These are phyloP conservation scores for Dictyostelium firmibasis DNA, from an alignment of 78 protist species.

Conservation along the genomic window DNA sequence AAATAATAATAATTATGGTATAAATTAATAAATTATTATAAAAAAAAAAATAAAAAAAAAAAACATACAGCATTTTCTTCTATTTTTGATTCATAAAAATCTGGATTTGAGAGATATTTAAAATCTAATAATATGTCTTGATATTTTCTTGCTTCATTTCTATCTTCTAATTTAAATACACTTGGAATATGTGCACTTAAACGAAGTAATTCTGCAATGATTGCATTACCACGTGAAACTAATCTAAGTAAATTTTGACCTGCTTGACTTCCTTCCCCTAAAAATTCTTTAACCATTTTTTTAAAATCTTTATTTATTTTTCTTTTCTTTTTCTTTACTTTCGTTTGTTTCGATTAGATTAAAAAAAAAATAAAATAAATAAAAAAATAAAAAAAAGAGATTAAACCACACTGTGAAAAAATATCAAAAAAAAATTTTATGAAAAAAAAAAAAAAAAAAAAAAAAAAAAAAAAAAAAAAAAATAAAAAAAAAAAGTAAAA, in stretches of 20 bases:
- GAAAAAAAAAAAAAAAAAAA: too few species aligned
- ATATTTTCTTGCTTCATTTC: slow-evolving; percentile 67
- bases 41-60: neutral
- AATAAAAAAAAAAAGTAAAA: too few species aligned
- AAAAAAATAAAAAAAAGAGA: too few species aligned
- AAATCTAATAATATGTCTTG: slow-evolving; percentile 90
- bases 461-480: too few species aligned
- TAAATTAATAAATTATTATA: neutral
- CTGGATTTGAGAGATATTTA: slow-evolving; percentile 85
- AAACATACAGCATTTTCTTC: slow-evolving; percentile 70
- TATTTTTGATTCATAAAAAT: slow-evolving; percentile 86
- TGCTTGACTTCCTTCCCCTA: slow-evolving; percentile 68
- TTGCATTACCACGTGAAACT: slow-evolving; percentile 83
- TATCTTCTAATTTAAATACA: slow-evolving; percentile 57
- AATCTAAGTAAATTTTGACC: slow-evolving; percentile 81
- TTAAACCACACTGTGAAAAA: too few species aligned
- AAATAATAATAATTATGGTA: neutral
- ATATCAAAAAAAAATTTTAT: too few species aligned
- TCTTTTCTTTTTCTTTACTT: too few species aligned
- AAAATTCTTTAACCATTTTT: slow-evolving; percentile 6
- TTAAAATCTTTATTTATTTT: neutral
- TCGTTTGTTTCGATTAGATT: too few species aligned
- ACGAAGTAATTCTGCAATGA: slow-evolving; percentile 85
- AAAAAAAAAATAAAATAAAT: too few species aligned
- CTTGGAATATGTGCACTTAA: slow-evolving; percentile 69